phyloP scores from a whole-genome alignment of 1,284 basidiomycete species.

The Fistulinella cinereoalba region DNA sequence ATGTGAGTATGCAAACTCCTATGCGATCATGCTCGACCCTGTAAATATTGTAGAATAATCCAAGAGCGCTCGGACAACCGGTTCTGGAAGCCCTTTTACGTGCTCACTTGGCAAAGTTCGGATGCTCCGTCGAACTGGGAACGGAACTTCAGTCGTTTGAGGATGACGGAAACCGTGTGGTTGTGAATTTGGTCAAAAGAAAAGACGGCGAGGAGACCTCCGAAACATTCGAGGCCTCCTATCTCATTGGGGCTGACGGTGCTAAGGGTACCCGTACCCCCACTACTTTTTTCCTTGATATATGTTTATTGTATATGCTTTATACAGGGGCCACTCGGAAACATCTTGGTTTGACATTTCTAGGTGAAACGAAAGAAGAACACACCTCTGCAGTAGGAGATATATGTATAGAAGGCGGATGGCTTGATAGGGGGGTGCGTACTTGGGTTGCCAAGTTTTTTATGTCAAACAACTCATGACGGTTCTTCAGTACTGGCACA shows the following conservation, averaged over 20 bases:
- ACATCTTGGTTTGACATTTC: constrained; percentile 41
- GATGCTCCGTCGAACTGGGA: constrained; percentile 32
- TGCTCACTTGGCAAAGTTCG: constrained; percentile 27
- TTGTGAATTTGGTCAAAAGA: constrained; percentile 24
- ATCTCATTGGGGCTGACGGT: too few relatives aligned
- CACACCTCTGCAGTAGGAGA: constrained; percentile 41
- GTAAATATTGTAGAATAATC: constrained; percentile 8
- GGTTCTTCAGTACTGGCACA: constrained; percentile 32
- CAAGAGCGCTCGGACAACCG: constrained; percentile 33
- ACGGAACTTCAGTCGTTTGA: constrained; percentile 33
- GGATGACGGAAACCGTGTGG: constrained; percentile 29
- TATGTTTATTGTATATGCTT: neutral
- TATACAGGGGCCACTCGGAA: constrained; percentile 37
- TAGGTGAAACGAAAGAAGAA: constrained; percentile 43
- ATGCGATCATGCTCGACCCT: neutral
- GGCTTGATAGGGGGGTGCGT: constrained; percentile 35
- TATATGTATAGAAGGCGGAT: constrained; percentile 32
- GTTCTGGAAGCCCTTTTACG: constrained; percentile 33
- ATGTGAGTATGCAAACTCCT: constrained; percentile 4
- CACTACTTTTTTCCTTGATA: neutral
- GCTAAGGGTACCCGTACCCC: too few relatives aligned
- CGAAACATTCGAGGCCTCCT: constrained; percentile 25
- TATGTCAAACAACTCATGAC: neutral
- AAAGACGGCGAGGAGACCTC: constrained; percentile 11
- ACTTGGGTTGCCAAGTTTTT: neutral